Conservation (phyloP, 257 asterid genomes). For the Ligustrum vulgare region DNA sequence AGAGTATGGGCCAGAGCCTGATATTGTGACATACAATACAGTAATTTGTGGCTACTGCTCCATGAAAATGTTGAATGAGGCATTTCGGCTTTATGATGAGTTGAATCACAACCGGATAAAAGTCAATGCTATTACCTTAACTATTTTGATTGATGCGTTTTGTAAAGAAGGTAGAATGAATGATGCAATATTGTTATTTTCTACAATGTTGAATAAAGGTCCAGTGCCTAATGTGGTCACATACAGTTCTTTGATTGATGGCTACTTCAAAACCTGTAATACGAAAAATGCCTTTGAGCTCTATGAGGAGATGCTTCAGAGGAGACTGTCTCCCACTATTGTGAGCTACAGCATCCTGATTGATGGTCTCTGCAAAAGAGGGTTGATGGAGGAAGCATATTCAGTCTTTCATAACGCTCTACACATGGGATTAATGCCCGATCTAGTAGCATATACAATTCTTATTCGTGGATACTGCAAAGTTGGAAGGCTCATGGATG, state of each 20-base stretch:
- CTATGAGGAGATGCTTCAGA: conserved; percentile 33
- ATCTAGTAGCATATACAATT: conserved; percentile 37
- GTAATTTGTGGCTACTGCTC: conserved; percentile 38
- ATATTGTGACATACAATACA: conserved; percentile 40
- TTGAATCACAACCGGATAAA: conserved; percentile 18
- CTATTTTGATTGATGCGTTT: conserved; percentile 37
- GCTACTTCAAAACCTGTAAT: conserved; percentile 29
- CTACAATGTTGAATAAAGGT: conserved; percentile 30
- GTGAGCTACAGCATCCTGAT: conserved; percentile 41
- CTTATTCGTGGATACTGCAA: conserved; percentile 42
- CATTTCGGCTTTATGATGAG: conserved; percentile 31
- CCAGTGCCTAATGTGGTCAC: conserved; percentile 40
- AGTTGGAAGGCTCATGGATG: conserved; percentile 36
- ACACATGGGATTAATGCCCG: conserved; percentile 32
- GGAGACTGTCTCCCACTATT: conserved; percentile 34
- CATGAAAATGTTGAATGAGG: conserved; percentile 37
- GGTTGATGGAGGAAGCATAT: conserved; percentile 39
- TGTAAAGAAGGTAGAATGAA: conserved; percentile 47
- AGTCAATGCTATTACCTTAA: conserved; percentile 28
- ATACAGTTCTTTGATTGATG: conserved; percentile 43
- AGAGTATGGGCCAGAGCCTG: conserved; percentile 38
- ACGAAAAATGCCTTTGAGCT: conserved; percentile 32
- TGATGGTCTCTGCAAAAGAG: conserved; percentile 43
- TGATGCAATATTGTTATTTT: conserved; percentile 34
- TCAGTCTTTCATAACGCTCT: conserved; percentile 27